phyloP scores from a whole-genome alignment of 345 rosid species.

The Ceriops tagal region DNA sequence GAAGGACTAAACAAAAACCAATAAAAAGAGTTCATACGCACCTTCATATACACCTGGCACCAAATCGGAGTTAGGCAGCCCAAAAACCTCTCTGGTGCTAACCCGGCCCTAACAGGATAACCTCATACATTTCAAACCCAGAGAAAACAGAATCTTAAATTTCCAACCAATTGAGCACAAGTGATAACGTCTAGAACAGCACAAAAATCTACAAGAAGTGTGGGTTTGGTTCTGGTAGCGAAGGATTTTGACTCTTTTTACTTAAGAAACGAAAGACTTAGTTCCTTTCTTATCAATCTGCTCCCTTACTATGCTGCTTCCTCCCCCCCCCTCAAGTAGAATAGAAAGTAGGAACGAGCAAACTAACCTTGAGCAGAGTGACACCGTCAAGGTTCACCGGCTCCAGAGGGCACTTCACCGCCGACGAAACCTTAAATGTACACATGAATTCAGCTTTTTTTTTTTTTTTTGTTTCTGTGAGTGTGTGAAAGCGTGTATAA shows the following conservation, averaged over 20 bases:
- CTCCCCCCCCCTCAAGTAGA: not conserved
- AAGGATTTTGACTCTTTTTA: too few relatives aligned
- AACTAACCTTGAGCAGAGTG: slow-evolving; percentile 64
- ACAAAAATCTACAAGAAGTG: not conserved
- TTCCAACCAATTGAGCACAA: not conserved
- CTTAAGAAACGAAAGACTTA: too few relatives aligned
- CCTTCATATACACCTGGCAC: slow-evolving; percentile 98
- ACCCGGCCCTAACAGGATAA: slow-evolving; percentile 62
- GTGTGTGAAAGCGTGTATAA: too few relatives aligned
- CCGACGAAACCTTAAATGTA: slow-evolving; percentile 44
- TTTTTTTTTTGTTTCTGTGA: too few relatives aligned
- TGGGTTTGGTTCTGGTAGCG: too few relatives aligned
- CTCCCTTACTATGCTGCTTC: not conserved
- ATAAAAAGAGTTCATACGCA: slow-evolving; percentile 6
- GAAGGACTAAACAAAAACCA: not conserved
- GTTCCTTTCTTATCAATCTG: too few relatives aligned
- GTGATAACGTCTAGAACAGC: not conserved
- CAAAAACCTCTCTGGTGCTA: slow-evolving; percentile 77
- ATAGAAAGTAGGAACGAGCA: not conserved
- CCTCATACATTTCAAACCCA: not conserved
- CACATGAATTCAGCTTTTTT: not conserved
- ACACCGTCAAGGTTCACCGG: slow-evolving; percentile 49
- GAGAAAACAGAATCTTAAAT: not conserved
- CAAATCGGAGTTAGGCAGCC: slow-evolving; percentile 80
- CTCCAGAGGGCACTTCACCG: slow-evolving; percentile 45